A percentile compares a stretch with the other conserved stretches of the same genome.
phyloP scores from a whole-genome alignment of 495 filamentous ascomycete species.

The Lophiotrema nucula region DNA sequence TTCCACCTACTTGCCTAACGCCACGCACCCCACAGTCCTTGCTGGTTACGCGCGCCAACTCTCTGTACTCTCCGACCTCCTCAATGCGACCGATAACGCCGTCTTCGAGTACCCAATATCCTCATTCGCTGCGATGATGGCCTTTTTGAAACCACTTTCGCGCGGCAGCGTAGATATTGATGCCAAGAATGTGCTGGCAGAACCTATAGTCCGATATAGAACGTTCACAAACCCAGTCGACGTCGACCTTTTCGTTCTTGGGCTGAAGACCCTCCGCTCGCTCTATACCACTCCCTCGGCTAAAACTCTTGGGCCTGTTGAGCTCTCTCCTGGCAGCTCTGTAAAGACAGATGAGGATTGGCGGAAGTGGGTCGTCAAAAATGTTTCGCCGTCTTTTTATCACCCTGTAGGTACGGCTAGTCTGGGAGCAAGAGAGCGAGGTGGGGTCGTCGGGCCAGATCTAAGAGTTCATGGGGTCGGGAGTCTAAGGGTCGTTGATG shows the following conservation, averaged over 20 bases:
- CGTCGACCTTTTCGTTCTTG: not conserved
- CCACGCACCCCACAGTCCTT: conserved; percentile 9
- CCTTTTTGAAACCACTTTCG: conserved; percentile 15
- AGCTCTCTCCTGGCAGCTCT: conserved; percentile 2
- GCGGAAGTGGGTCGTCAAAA: conserved; percentile 5
- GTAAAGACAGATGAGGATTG: conserved; percentile 15
- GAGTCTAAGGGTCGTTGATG: conserved; percentile 23
- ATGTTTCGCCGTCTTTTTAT: conserved; percentile 9
- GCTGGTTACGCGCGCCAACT: conserved; percentile 16
- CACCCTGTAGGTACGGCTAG: conserved; percentile 21
- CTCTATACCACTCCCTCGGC: conserved; percentile 1
- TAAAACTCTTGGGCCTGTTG: conserved; percentile 4
- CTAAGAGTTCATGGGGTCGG: conserved; percentile 17
- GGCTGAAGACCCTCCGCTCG: not conserved
- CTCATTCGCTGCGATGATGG: not conserved
- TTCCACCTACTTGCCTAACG: conserved; percentile 8
- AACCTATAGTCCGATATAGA: conserved; percentile 18
- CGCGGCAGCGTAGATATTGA: conserved; percentile 26
- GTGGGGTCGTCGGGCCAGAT: conserved; percentile 18
- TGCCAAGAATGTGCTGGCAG: conserved; percentile 4
- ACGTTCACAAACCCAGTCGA: conserved; percentile 24
- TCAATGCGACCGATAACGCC: not conserved
- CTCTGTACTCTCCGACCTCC: conserved; percentile 1
- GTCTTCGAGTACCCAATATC: conserved; percentile 13
- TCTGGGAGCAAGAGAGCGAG: not conserved